These are phyloP conservation scores for Candida pseudofarinosa DNA, from an alignment of 805 yeast species.

Conservation along the genomic window DNA sequence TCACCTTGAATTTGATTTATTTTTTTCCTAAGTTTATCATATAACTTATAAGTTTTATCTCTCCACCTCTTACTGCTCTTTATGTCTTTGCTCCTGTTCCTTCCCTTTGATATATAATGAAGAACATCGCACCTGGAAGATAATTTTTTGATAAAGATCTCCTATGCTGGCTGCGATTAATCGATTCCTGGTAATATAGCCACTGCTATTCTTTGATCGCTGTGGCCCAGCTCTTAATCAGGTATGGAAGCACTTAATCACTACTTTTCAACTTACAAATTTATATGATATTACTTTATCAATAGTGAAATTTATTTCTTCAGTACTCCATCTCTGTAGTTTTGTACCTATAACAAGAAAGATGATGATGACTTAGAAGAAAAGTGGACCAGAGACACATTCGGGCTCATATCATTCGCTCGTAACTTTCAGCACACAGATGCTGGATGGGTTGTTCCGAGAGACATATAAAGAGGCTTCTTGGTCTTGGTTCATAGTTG, in stretches of 20 bases:
- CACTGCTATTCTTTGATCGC: background rate
- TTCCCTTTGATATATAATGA: background rate
- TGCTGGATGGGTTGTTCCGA: too few relatives aligned
- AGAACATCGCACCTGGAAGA: background rate
- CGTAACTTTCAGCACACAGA: too few relatives aligned
- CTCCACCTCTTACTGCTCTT: background rate
- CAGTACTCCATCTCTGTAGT: background rate
- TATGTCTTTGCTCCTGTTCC: background rate
- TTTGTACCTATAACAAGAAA: too few relatives aligned
- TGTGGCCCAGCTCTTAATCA: background rate
- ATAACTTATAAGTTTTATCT: background rate
- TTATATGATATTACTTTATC: conserved; percentile 2
- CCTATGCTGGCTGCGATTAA: background rate
- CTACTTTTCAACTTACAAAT: conserved; percentile 1
- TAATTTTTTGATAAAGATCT: background rate
- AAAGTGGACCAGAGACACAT: too few relatives aligned
- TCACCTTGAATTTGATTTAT: background rate
- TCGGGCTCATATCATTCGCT: too few relatives aligned
- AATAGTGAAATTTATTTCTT: conserved; percentile 3
- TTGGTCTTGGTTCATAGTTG: too few relatives aligned
- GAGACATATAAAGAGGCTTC: too few relatives aligned
- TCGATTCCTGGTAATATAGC: background rate
- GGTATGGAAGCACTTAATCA: background rate
- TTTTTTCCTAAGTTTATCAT: background rate
- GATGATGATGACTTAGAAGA: too few relatives aligned